These are phyloP conservation scores for Flammula alnicola DNA, from an alignment of 1,284 basidiomycete species.

Conservation along the genomic window DNA sequence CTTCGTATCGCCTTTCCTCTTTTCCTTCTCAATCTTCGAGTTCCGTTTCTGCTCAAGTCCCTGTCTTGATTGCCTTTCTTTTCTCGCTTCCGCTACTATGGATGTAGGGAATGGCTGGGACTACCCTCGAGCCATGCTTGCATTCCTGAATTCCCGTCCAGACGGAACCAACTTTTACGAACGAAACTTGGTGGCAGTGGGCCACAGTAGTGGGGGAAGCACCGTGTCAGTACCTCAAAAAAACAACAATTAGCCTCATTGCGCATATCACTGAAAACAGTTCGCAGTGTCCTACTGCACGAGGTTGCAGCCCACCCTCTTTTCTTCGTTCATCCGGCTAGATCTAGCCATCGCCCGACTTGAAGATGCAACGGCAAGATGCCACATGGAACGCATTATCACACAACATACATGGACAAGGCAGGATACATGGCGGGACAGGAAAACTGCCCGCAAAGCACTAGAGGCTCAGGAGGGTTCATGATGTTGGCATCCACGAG, in stretches of 20 bases:
- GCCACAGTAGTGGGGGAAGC: constrained; percentile 8
- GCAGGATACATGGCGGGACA: constrained; percentile 11
- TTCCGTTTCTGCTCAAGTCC: too few relatives aligned
- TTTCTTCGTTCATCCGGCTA: constrained; percentile 8
- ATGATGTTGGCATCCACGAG: constrained; percentile 13
- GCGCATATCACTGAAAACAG: background rate
- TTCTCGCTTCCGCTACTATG: too few relatives aligned
- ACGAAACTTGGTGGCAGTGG: constrained; percentile 7
- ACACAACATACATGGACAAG: constrained; percentile 12
- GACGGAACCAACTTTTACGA: constrained; percentile 7
- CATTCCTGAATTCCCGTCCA: constrained; percentile 11
- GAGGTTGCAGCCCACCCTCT: constrained; percentile 4
- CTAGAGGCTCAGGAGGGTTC: constrained; percentile 9
- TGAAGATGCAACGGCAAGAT: constrained; percentile 4
- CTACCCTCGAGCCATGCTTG: constrained; percentile 11
- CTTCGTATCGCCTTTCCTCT: too few relatives aligned
- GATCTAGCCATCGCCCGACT: constrained; percentile 6
- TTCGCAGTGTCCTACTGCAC: constrained; percentile 3
- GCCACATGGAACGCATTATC: constrained; percentile 12
- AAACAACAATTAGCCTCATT: background rate
- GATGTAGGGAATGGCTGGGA: constrained; percentile 11
- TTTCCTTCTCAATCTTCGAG: too few relatives aligned
- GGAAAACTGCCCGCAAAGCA: constrained; percentile 5
- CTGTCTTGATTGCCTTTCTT: too few relatives aligned
- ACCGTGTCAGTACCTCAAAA: constrained; percentile 6